Percentiles rank a stretch among this genome's conserved stretches.
Evolutionary conservation across 768 basidiomycete genomes (phyloP).

Genomic region (Boletus speciosus): DNA sequence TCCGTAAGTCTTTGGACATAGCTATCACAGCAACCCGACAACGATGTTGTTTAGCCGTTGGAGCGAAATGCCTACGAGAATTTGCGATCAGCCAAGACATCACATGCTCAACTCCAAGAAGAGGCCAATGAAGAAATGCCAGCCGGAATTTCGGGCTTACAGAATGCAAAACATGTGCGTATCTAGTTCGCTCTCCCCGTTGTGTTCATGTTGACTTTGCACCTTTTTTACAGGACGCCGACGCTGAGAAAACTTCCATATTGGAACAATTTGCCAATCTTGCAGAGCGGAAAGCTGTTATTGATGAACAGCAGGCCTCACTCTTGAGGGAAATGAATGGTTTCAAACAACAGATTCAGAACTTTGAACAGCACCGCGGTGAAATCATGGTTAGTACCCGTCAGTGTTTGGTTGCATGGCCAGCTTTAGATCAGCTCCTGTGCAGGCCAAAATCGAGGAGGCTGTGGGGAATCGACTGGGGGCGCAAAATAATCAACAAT

Average conservation of each 20-base stretch:
- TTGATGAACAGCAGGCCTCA: constrained; percentile 44
- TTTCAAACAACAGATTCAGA: constrained; percentile 47
- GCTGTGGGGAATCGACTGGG: constrained; percentile 48
- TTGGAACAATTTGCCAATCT: constrained; percentile 50
- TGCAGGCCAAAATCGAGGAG: constrained; percentile 47
- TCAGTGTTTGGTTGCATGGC: neutral
- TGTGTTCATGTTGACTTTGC: constrained; percentile 1
- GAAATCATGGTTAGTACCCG: constrained; percentile 42
- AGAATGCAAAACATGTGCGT: constrained; percentile 52
- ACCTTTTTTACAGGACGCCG: constrained; percentile 43
- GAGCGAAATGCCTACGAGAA: constrained; percentile 24
- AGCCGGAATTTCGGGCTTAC: constrained; percentile 53
- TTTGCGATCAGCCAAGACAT: constrained; percentile 33
- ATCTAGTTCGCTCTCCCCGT: neutral
- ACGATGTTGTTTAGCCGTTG: constrained; percentile 8
- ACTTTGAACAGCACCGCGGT: constrained; percentile 45
- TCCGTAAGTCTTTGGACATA: constrained; percentile 28
- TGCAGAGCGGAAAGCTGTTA: constrained; percentile 39
- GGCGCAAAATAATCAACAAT: constrained; percentile 45
- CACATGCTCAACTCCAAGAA: constrained; percentile 43
- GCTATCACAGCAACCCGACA: neutral
- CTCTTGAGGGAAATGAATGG: constrained; percentile 43
- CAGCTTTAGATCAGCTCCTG: neutral
- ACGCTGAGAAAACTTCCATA: constrained; percentile 47
- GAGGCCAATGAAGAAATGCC: constrained; percentile 71